Evolutionary conservation across 768 basidiomycete species (phyloP), one percentile per base, ranked within the genome.

Genomic region (Pluteus cervinus): DNA sequence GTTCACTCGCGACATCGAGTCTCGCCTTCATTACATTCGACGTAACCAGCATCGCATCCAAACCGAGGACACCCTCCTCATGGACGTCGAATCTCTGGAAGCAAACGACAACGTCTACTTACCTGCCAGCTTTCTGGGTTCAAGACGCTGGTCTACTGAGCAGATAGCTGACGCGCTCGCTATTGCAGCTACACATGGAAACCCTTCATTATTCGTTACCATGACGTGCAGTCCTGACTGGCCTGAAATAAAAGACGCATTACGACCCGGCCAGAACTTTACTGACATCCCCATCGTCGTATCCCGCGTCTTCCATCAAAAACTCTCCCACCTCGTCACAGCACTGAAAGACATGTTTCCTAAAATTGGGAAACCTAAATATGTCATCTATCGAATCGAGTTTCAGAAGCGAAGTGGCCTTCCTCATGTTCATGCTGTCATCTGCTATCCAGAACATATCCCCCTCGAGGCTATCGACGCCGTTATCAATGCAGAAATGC

Each of bases 341-440:
- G 18, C 53, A 1, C 42, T 67, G 0, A 45, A 49, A 21, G 50
- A 44, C 1, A 60, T 60, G 47, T 64, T 61, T 39, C 39, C 50
- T 0, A 44, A 60, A 32, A 52, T 54, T n/a, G 64, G 65, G 0
- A n/a, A n/a, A 0, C 39, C 46, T 0, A 6, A 53, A 0, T 67
- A 67, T 33, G 26, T 37, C 10, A 57, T 71, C 5, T 50, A 63
- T 17, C 47, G 42, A 7, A 45, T 68, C 17, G 63, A 71, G 44
- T 69, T 69, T 39, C 65, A 68, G 32, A 68, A 69, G 36, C 52
- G 58, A 1, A n/a, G n/a, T n/a, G 64, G 68, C 1, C 44, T 68
- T 0, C 66, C 66, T 1, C 66, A 71, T 44, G 55, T 56, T 0
- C 68, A 70, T 40, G 62, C 67, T 29, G 44, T 71, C 15, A 30